Evolutionary conservation across 768 basidiomycete genomes (phyloP).

Genomic region (Kwoniella heveanensis): DNA sequence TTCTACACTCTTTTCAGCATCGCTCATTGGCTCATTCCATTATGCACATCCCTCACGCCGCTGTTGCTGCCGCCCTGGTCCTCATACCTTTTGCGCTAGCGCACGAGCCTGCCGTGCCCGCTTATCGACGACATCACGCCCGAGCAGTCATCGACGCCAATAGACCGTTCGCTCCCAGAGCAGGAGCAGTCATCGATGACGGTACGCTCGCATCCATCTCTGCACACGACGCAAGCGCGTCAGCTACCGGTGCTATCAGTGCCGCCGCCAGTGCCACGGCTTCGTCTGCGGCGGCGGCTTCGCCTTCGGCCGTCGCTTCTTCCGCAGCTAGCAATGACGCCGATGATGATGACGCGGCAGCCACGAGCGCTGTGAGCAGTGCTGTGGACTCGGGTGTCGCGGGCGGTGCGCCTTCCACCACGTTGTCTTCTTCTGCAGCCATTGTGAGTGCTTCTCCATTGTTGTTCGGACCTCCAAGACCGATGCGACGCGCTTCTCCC

Average conservation of each 20-base stretch:
- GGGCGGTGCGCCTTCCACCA: conserved; percentile 2
- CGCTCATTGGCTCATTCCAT: conserved; percentile 4
- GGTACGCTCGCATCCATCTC: conserved; percentile 19
- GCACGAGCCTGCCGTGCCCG: conserved; percentile 6
- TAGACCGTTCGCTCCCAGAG: conserved; percentile 6
- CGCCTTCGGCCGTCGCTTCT: not conserved
- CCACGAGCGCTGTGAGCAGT: conserved; percentile 17
- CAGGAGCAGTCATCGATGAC: conserved; percentile 18
- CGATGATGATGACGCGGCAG: conserved; percentile 10
- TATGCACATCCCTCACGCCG: conserved; percentile 24
- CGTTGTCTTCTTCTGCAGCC: not conserved
- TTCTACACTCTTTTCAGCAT: not conserved
- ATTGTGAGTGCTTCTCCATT: conserved; percentile 7
- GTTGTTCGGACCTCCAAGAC: too few species aligned
- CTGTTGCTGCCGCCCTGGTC: conserved; percentile 21
- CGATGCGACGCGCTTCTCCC: too few species aligned
- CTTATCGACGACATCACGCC: conserved; percentile 26
- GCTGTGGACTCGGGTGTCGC: conserved; percentile 6
- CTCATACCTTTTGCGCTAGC: conserved; percentile 26
- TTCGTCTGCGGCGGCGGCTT: not conserved
- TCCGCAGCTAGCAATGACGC: not conserved
- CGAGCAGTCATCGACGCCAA: conserved; percentile 21
- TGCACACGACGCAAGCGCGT: conserved; percentile 4
- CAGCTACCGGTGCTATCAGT: conserved; percentile 7
- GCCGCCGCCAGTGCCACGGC: not conserved